Base-by-base conservation (phyloP, 768 basidiomycete genomes). In the Coprinopsis sp. region DNA sequence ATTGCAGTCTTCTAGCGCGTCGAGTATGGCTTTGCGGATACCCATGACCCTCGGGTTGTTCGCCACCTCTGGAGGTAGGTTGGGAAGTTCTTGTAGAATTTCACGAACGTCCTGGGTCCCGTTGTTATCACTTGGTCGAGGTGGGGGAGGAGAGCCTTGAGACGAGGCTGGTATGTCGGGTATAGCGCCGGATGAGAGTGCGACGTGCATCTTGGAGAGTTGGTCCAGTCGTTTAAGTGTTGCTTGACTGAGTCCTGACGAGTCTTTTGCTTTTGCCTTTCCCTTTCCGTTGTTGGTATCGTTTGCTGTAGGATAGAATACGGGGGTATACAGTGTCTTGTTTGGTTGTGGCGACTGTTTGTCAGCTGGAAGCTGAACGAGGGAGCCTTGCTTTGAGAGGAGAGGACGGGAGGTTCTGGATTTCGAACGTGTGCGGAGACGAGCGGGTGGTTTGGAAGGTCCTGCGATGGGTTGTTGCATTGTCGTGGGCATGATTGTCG, bases 1-100 rank as follows among this genome's bases (percentile, higher is more conserved):
- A 18, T 58, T 61, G 6, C 73, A 65, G 18, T 60, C 49, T 2
- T 58, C 43, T 18, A 73, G 57, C 2, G 72, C 66, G 14, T 66
- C 60, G 21, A 56, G 37, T 4, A 78, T 60, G 31, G 59, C 57
- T 29, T 59, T 57, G 33, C 62, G 66, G 21, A 74, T 52, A 3
- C 49, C 34, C 34, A 67, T 57, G 43, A 64, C 47, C 45, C 69
- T 55, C 38, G 56, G 39, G 31, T 48, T 48, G 1, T 14, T 8
- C 6, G 47, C 37, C 10, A 48, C 41, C 3, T n/a, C n/a, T n/a
- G n/a, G n/a, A n/a, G n/a, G n/a, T n/a, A n/a, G n/a, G n/a, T n/a
- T n/a, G n/a, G n/a, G n/a, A n/a, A n/a, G n/a, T n/a, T n/a, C n/a
- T n/a, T n/a, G n/a, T n/a, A n/a, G n/a, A n/a, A n/a, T n/a, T n/a